Evolutionary conservation across 2,329 filamentous ascomycete species (phyloP), one percentile per base, ranked within the genome.

Genomic region (Cercospora brassicicola): DNA sequence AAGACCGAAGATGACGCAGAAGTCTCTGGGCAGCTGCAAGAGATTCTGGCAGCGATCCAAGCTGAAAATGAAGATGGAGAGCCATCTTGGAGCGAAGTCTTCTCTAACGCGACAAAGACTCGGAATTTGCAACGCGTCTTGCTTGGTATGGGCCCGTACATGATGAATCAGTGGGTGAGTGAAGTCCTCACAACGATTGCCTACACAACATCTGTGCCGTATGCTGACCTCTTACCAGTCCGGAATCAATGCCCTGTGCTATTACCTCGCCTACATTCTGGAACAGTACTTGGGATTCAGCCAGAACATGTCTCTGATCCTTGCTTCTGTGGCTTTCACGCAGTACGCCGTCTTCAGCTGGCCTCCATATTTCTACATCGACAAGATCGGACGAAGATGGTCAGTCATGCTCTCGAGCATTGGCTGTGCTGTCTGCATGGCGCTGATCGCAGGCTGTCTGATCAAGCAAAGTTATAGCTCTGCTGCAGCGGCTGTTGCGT

Each of bases 81-180:
- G 61, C 75, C 78, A 20, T 73, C 74, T 8, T 80, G 78, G 78
- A 66, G 62, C 9, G 78, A 80, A 62, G 76, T 79, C 57, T 79
- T 80, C 65, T 78, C 72, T 69, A 79, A 79, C 39, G 72, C 71
- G 5, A 79, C 76, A 3, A 78, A 78, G 69, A 71, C 76, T 4
- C 76, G 78, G 30, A 79, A 79, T 61, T 67, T 80, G 20, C 78
- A 79, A 57, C 71, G 73, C 28, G 77, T 79, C 9, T 28, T 79
- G 15, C 77, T 81, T 18, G 78, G 78, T 10, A 79, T 79, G 77
- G 78, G 77, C 8, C 77, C 78, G 3, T 79, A 78, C 67, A 76
- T 79, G 75, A 73, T 75, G 70, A 77, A 77, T 39, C 75, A 77
- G 48, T 69, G 67, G 67, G 60, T 68, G 10, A 66, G 62, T 53